Base-by-base conservation (phyloP, 345 rosid species). In the Gossypium stocksii region DNA sequence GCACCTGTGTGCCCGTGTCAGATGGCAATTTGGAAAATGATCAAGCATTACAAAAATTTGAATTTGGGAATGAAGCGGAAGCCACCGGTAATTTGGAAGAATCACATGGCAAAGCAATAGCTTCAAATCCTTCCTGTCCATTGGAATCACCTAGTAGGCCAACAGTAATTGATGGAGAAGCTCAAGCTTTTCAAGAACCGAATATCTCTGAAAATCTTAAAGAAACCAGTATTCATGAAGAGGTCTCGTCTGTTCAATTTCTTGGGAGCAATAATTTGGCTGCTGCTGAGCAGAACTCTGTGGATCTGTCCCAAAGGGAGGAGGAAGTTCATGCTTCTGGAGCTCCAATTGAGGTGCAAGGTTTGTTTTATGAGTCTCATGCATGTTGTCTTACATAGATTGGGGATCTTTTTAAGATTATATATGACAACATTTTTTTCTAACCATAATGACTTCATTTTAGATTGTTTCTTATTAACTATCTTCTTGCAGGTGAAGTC, bases 261-360 rank as follows among this genome's bases (percentile, higher is more conserved):
- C 44, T 70, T 66, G 80, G 77, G 48, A 77, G 56, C 43, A 63
- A 70, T 53, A 70, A 66, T 66, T 54, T 60, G 9, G 14, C 44
- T 52, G 80, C 51, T 67, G 78, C 19, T 22, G 79, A 54, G 43
- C 60, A 79, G 11, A 73, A 52, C 72, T 74, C 74, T 9, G 22
- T 61, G 9, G 83, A 79, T 73, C 57, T 44, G 56, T 66, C 67
- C 44, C 49, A 22, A 57, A 77, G 77, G 69, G 71, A 80, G 71
- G 79, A 72, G 19, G 80, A 34, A 29, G 64, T 72, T 29, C 76
- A 48, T 66, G 45, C 71, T 62, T 76, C 61, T 79, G 81, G 72
- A 69, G 79, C 76, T 74, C 72, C 77, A 25, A 29, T 78, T 74
- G 80, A 79, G 80, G 79, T 79, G 77, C 85, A 84, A 87, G 91